These are phyloP conservation scores for Stropharia rugosoannulata DNA, from an alignment of 768 basidiomycete species.

Conservation along the genomic window DNA sequence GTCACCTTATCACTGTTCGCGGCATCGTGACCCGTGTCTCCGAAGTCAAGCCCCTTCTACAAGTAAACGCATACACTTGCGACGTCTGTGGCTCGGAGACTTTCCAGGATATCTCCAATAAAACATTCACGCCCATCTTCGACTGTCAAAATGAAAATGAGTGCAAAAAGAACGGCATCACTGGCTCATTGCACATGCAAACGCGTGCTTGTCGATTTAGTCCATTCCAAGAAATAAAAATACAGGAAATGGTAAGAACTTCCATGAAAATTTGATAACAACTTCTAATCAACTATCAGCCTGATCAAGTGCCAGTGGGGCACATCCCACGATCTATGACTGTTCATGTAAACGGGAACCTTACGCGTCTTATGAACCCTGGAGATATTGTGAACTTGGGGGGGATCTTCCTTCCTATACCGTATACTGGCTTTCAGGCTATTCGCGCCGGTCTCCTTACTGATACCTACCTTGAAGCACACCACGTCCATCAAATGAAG, in stretches of 20 bases:
- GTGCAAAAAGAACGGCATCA: conserved; percentile 83
- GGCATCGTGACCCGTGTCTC: conserved; percentile 99
- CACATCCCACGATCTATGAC: conserved; percentile 99
- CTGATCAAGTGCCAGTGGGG: conserved; percentile 98
- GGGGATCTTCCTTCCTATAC: conserved; percentile 97
- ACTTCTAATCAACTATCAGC: conserved; percentile 42
- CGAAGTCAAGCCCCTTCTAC: conserved; percentile 96
- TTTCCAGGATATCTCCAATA: conserved; percentile 94
- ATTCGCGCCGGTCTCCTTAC: conserved; percentile 95
- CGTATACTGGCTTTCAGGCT: conserved; percentile 97
- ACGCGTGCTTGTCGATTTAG: conserved; percentile 96
- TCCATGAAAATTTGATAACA: conserved; percentile 1
- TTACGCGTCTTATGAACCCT: conserved; percentile 90
- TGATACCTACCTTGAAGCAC: conserved; percentile 94
- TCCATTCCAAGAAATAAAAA: conserved; percentile 98
- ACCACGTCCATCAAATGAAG: conserved; percentile 91
- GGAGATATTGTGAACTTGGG: conserved; percentile 95
- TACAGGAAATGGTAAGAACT: conserved; percentile 91
- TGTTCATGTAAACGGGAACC: conserved; percentile 86
- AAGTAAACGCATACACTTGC: conserved; percentile 98
- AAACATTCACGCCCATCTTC: conserved; percentile 84
- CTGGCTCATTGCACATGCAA: conserved; percentile 96
- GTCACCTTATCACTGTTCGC: conserved; percentile 91
- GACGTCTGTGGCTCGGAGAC: conserved; percentile 98
- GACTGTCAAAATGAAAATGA: conserved; percentile 87